Conservation (phyloP, 202 grass and related monocot species). For the Thinopyrum obtusiflorum region DNA sequence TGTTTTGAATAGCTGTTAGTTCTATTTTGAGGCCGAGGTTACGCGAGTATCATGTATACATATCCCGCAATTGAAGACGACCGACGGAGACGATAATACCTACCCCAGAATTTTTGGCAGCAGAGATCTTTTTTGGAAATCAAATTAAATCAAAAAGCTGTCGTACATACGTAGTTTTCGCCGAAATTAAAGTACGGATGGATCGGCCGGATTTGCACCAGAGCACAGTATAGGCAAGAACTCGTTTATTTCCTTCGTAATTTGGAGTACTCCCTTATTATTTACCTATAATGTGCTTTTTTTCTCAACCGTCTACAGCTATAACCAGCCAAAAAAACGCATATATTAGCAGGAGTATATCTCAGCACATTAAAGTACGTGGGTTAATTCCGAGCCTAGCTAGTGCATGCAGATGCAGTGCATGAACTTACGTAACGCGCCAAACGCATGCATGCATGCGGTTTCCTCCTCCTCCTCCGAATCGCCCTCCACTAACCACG, state of each 20-base stretch:
- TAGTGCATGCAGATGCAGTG: neutral
- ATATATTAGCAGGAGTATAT: too few relatives aligned
- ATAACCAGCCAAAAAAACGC: too few relatives aligned
- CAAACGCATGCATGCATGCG: neutral
- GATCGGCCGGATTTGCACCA: neutral
- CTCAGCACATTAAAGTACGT: neutral
- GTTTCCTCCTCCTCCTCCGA: neutral
- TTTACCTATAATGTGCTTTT: neutral
- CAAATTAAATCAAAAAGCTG: neutral
- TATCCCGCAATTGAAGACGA: neutral
- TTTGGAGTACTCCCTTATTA: neutral
- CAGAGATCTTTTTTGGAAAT: neutral
- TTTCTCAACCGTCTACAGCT: neutral
- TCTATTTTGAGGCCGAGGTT: slow-evolving; percentile 12
- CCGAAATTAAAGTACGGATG: neutral
- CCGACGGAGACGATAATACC: too few relatives aligned
- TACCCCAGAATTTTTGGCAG: too few relatives aligned
- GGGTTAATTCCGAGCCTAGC: too few relatives aligned
- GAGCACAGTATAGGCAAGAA: neutral
- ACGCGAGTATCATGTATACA: neutral
- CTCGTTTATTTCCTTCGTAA: neutral
- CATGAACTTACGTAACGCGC: neutral
- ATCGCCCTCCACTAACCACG: neutral
- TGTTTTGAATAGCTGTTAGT: neutral
- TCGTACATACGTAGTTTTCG: neutral